phyloP scores from a whole-genome alignment of 2,329 filamentous ascomycete genomes.

The Basipetospora sp. region DNA sequence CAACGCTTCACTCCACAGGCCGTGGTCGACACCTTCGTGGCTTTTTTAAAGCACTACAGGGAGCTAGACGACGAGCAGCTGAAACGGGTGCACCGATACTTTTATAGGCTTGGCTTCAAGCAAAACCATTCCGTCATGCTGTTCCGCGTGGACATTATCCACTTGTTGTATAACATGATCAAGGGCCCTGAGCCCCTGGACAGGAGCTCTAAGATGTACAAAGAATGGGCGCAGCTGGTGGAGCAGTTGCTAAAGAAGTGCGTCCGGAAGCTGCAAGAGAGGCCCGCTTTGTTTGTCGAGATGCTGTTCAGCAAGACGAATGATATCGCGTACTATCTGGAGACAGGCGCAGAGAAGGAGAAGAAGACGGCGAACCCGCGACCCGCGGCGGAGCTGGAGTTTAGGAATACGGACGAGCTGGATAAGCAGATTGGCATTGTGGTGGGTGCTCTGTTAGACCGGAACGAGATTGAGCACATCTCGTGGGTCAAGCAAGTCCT shows the following conservation, averaged over 20 bases:
- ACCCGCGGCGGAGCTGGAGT: conserved; percentile 68
- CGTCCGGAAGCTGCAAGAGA: conserved; percentile 69
- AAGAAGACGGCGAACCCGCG: conserved; percentile 54
- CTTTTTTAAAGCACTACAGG: conserved; percentile 63
- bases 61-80: conserved; percentile 69
- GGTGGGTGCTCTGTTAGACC: conserved; percentile 65
- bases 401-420: conserved; percentile 54
- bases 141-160: conserved; percentile 80
- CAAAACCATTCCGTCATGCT: conserved; percentile 79
- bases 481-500: conserved; percentile 68
- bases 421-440: conserved; percentile 66
- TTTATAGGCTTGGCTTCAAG: conserved; percentile 89
- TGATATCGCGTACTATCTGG: conserved; percentile 69
- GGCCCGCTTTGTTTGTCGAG: conserved; percentile 75
- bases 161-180: conserved; percentile 78
- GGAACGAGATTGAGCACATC: conserved; percentile 61
- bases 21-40: conserved; percentile 77
- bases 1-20: conserved; percentile 68
- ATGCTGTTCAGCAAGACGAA: conserved; percentile 89
- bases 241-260: conserved; percentile 72
- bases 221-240: conserved; percentile 82
- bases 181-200: conserved; percentile 72
- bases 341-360: conserved; percentile 77
- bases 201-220: conserved; percentile 49
- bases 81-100: conserved; percentile 84